Evolutionary conservation across 129 eudicot genomes (phyloP), one percentile per base, ranked within the genome.

Genomic region (Glebionis coronaria): DNA sequence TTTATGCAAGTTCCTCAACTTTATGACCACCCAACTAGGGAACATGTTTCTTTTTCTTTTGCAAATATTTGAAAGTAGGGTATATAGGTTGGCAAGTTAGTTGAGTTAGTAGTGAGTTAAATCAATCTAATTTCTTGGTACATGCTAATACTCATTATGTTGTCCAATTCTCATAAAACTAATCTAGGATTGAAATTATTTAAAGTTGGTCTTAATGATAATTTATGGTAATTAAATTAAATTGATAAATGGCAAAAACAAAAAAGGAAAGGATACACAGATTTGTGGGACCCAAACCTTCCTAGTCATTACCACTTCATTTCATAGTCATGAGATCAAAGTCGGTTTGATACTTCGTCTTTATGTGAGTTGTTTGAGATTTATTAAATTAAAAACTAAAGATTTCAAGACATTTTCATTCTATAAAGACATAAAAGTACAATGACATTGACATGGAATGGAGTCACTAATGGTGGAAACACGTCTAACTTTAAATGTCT

Each of bases 291-390:
- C 47, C 68, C 60, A 35, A 35, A 35, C 42, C 42, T 58, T 16
- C 69, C 47, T 42, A 57, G 31, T 68, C 79, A 75, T 60, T 13
- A 19, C 73, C 68, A 59, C 18, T 29, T 50, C 63, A 47, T 75
- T 74, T 20, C 56, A 31, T 20, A 15, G 21, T 35, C 42, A 35
- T 35, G 9, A 35, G 9, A 35, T 35, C 7, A 31, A 35, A 4
- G 42, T 58, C 29, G 19, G 46, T 18, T 60, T 68, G 47, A 20
- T 67, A 15, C 67, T 58, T 58, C 46, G 8, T 52, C 56, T 52
- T 52, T 38, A 3, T n/a, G 53, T 38, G 42, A 42, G 29, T 61
- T 35, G 19, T 35, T 20, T 4, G 40, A 11, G 5, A 19, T 61
- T n/a, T 25, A 72, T 53, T 63, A 63, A 56, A 74, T 28, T 13